Evolutionary conservation across 371 early-diverging fungal species (phyloP), one percentile per base, ranked within the genome.

Genomic region (Mucor sp.): DNA sequence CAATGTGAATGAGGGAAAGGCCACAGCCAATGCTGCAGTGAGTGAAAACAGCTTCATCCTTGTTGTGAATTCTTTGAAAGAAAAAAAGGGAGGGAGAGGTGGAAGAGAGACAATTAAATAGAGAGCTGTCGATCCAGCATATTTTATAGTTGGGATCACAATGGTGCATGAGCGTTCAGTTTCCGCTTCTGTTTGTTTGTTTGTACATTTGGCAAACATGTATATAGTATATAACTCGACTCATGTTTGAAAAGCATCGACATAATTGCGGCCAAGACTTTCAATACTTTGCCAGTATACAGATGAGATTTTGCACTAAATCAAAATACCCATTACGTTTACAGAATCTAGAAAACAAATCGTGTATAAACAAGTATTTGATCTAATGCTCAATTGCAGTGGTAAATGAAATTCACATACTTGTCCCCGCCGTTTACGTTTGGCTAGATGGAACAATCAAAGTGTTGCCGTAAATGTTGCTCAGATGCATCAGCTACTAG

Each of bases 1-100:
- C 58, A 53, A 27, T 32, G 47, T 17, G n/a, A 57, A 32, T 44
- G 62, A 67, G 27, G 67, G 67, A 33, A 62, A 67, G 32, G 35
- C 41, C 17, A 44, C 1, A 14, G 58, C 44, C 23, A 57, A 41
- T 30, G 64, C 58, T 57, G 23, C n/a, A 44, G 44, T 41, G 19
- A 57, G 21, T 14, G 44, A 17, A 1, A 43, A 30, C 11, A 39
- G 28, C 55, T 53, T 62, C 63, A 62, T 62, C 8, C 35, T 23
- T 59, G 21, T 47, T 6, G 0, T 21, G 19, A 4, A 8, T 53
- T 12, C 25, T 4, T 27, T 4, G 14, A 53, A 53, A 30, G 30
- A 30, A 30, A 30, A 30, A 33, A 33, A 33, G 33, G 33, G 53
- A 53, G 27, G 27, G 53, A 53, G 53, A 53, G 6, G 14, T 25